Percentiles rank a stretch among this genome's conserved stretches.
Evolutionary conservation across 176 grass and related monocot genomes (phyloP).

Genomic region (Zoysia japonica): DNA sequence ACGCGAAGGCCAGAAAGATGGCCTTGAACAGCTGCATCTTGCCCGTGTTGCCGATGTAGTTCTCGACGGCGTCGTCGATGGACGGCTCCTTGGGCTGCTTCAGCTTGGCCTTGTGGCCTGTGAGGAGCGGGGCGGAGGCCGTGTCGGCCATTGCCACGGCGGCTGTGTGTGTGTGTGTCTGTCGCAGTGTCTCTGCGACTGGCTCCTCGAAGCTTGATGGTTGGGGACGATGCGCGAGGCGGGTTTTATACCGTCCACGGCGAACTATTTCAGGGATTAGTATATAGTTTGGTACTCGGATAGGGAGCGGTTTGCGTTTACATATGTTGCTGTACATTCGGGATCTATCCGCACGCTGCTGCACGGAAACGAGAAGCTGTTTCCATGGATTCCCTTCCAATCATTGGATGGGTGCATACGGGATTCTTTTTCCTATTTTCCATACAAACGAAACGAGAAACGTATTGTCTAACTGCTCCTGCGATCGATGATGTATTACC

Average conservation of each 20-base stretch:
- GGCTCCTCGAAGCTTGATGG: background rate
- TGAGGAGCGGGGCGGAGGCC: conserved; percentile 51
- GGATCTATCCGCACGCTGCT: background rate
- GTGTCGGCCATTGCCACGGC: conserved; percentile 31
- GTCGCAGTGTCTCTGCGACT: background rate
- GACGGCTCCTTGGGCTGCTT: conserved; percentile 31
- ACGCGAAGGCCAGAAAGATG: conserved; percentile 60
- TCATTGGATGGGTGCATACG: background rate
- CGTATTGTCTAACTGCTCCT: too few species aligned
- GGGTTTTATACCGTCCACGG: conserved; percentile 23
- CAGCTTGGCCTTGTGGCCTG: background rate
- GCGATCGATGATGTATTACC: too few species aligned
- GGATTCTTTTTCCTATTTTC: background rate
- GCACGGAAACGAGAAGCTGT: background rate
- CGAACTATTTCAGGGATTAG: background rate
- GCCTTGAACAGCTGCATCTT: conserved; percentile 59
- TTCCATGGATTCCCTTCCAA: background rate
- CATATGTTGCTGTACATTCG: too few species aligned
- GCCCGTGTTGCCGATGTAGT: conserved; percentile 54
- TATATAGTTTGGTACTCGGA: background rate
- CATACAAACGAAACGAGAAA: too few species aligned
- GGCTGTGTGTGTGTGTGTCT: background rate
- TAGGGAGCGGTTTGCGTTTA: background rate
- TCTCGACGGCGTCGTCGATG: conserved; percentile 73
- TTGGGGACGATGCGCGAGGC: conserved; percentile 16